Percentiles rank a stretch among this genome's conserved stretches.
These are phyloP conservation scores for Citrus australasica DNA, from an alignment of 345 rosid genomes.

Conservation along the genomic window DNA sequence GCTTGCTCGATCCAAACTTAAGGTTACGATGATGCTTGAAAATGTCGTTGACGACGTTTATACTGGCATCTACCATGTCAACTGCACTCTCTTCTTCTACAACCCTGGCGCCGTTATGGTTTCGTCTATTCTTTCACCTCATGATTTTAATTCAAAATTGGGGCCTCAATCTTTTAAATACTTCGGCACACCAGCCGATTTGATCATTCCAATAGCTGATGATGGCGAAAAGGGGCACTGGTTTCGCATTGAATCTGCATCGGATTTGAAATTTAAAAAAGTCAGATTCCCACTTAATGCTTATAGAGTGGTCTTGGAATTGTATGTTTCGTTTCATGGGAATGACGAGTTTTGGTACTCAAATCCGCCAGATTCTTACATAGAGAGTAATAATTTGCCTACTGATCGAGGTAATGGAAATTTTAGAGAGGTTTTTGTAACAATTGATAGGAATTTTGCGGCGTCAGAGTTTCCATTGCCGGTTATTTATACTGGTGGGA, in stretches of 20 bases:
- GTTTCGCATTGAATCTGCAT: constrained; percentile 53
- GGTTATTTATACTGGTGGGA: constrained; percentile 78
- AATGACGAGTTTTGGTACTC: constrained; percentile 95
- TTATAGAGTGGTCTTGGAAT: constrained; percentile 49
- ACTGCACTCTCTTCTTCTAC: constrained; percentile 59
- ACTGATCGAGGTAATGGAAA: constrained; percentile 67
- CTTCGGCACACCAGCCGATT: constrained; percentile 57
- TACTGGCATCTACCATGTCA: constrained; percentile 72
- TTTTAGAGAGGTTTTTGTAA: constrained; percentile 61
- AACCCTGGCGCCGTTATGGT: constrained; percentile 17
- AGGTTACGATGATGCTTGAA: constrained; percentile 83
- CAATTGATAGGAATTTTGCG: constrained; percentile 59
- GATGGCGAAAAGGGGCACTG: constrained; percentile 49
- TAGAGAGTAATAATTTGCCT: constrained; percentile 50
- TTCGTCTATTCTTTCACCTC: constrained; percentile 10
- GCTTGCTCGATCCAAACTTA: constrained; percentile 34
- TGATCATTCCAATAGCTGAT: constrained; percentile 55
- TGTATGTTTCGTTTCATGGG: constrained; percentile 77
- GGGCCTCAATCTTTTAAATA: constrained; percentile 11
- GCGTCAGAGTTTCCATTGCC: constrained; percentile 81
- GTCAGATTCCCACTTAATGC: constrained; percentile 62
- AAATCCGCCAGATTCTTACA: constrained; percentile 72
- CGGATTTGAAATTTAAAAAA: constrained; percentile 39
- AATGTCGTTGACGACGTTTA: constrained; percentile 63
- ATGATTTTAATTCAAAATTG: not conserved